Base-by-base conservation (phyloP, 768 basidiomycete genomes). In the Mycena belliarum region DNA sequence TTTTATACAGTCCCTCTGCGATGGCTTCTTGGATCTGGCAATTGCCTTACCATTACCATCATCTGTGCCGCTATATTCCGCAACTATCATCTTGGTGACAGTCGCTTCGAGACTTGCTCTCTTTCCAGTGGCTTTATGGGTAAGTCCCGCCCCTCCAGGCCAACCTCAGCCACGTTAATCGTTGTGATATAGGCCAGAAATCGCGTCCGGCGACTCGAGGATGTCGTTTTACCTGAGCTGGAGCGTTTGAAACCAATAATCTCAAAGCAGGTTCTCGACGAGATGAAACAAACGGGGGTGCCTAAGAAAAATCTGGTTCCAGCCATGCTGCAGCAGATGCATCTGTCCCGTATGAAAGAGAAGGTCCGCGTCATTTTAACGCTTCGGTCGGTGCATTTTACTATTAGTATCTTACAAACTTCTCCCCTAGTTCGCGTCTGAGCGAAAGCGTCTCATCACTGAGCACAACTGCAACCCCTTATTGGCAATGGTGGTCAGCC, bases 101-200 rank as follows among this genome's bases (percentile, higher is more conserved):
- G 67, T 89, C 37, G 67, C 80, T 15, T 77, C 82, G 38, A 84
- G 91, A 65, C 73, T 86, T 26, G 76, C 76, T 2, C 82, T 89
- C 6, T 77, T 89, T 14, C 91, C 91, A 29, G 75, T 88, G 55
- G 83, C 88, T 65, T 69, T 91, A 77, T 93, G 91, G 91, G 91
- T 91, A 62, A 57, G 82, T 69, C 35, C 49, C 15, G 16, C 48
- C 23, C 43, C 54, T 35, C 15, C 15, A n/a, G n/a, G 51, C 33
- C 10, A 8, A 32, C 25, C 20, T 32, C 25, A 41, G 26, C 32
- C 45, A 16, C 37, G 8, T 48, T 26, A 57, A 62, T 53, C 47
- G 64, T 63, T 45, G 44, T 24, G 16, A 28, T 60, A 25, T 57
- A 92, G 89, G 82, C 85, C 21, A 82, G 84, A 69, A 78, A 75